These are phyloP conservation scores for Xerocomus brunneocitrinus DNA, from an alignment of 768 basidiomycete genomes.

Conservation along the genomic window DNA sequence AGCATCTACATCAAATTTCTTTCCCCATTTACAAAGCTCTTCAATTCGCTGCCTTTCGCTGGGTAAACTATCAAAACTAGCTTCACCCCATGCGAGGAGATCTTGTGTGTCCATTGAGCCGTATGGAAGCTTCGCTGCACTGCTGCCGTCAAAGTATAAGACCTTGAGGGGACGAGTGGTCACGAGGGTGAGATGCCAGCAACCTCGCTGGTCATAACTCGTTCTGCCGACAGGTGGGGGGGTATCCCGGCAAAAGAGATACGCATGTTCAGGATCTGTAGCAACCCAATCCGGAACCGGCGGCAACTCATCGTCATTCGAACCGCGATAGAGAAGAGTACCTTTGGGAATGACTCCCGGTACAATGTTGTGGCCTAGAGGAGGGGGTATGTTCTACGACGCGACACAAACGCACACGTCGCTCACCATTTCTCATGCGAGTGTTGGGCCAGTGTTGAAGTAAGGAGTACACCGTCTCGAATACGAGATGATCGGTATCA, in stretches of 20 bases:
- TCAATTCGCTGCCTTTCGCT: slow-evolving; percentile 14
- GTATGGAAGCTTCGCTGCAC: slow-evolving; percentile 27
- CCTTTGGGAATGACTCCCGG: slow-evolving; percentile 26
- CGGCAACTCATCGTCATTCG: slow-evolving; percentile 16
- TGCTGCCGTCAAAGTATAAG: slow-evolving; percentile 34
- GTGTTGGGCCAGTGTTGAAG: slow-evolving; percentile 19
- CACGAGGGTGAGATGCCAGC: slow-evolving; percentile 31
- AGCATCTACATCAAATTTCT: slow-evolving; percentile 29
- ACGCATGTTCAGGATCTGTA: slow-evolving; percentile 31
- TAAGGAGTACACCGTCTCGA: slow-evolving; percentile 30
- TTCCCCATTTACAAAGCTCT: slow-evolving; percentile 33
- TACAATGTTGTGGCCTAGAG: slow-evolving; percentile 18
- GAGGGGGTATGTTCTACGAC: not conserved
- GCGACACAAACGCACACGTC: not conserved
- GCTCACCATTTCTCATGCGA: slow-evolving; percentile 30
- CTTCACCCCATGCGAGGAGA: not conserved
- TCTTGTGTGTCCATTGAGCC: slow-evolving; percentile 9
- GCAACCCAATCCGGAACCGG: slow-evolving; percentile 27
- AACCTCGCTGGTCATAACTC: slow-evolving; percentile 6
- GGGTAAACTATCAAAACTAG: no score
- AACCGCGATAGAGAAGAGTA: slow-evolving; percentile 32
- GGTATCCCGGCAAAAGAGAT: slow-evolving; percentile 32
- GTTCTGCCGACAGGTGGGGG: not conserved
- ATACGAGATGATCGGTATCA: slow-evolving; percentile 27
- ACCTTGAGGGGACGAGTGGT: slow-evolving; percentile 26